phyloP scores from a whole-genome alignment of 129 eudicot genomes.

The Logfia minima region DNA sequence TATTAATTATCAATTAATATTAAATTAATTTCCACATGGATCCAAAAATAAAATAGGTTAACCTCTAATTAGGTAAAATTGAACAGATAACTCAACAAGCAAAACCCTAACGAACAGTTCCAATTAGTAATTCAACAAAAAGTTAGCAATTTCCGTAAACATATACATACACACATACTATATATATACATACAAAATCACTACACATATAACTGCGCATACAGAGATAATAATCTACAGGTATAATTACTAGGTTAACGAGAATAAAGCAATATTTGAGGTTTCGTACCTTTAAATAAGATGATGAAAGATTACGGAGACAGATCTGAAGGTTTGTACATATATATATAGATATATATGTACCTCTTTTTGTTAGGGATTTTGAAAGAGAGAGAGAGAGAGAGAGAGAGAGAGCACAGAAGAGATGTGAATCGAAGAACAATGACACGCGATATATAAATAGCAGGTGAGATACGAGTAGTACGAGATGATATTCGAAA shows the following conservation, averaged over 20 bases:
- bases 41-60: slow-evolving; percentile 18
- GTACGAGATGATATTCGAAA: background rate
- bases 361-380: background rate
- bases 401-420: background rate
- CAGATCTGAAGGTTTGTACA: slow-evolving; percentile 1
- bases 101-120: slow-evolving; percentile 30
- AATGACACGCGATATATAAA: background rate
- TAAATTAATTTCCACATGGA: slow-evolving; percentile 3
- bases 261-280: slow-evolving; percentile 17
- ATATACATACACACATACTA: slow-evolving; percentile 11
- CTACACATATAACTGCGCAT: background rate
- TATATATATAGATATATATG: background rate
- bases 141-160: slow-evolving; percentile 3
- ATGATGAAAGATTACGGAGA: slow-evolving; percentile 25
- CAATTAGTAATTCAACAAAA: slow-evolving; percentile 24
- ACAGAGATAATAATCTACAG: background rate
- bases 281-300: background rate
- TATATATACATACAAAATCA: slow-evolving; percentile 6
- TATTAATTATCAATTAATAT: background rate
- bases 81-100: slow-evolving; percentile 22
- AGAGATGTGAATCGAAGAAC: background rate
- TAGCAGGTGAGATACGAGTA: slow-evolving; percentile 7
- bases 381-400: background rate
- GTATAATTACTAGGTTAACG: background rate
- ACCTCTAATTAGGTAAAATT: slow-evolving; percentile 15